Base-by-base conservation (phyloP, 2,329 filamentous ascomycete species). In the Penicillium nordicum region DNA sequence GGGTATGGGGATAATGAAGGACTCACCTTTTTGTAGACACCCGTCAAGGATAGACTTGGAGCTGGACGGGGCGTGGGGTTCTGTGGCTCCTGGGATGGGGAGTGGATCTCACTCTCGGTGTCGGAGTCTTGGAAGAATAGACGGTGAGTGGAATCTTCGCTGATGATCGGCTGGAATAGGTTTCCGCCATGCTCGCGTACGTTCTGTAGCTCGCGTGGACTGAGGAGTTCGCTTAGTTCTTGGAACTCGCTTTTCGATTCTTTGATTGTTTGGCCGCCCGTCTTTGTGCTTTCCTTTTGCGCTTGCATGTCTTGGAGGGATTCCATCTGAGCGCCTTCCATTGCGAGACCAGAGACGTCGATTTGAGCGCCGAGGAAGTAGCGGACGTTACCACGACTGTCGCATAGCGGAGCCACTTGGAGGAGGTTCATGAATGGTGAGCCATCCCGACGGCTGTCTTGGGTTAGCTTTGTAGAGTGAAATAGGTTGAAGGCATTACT, bases 391-490 rank as follows among this genome's bases (percentile, higher is more conserved):
- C 88, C 88, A 11, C 83, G 80, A 37, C 82, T 87, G 65, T 91
- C 88, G 60, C 85, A 82, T 0, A 91, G 74, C 0, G 88, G 88
- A 1, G 88, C 85, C 16, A 84, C 81, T 84, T 89, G 89, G 21
- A 90, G 77, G 2, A 91, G 78, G 60, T 90, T 91, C 81, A 90
- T 86, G 67, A 91, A 90, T 0, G 87, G 87, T 0, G 86, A 88
- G 0, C 88, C 88, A 65, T 91, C 88, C 14, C 88, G 83, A 25
- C 87, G 83, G 65, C 82, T 84, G 59, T 38, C 9, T 38, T 9
- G 18, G 38, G 2, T 29, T 23, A n/a, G n/a, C 12, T 12, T 8
- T 9, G 11, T 0, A 25, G 4, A 43, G 3, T 12, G 0, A 11
- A 12, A 12, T 30, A 5, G 3, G 25, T 16, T 14, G 4, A 25